Base-by-base conservation (phyloP, 345 rosid species). In the Brassica carinata region DNA sequence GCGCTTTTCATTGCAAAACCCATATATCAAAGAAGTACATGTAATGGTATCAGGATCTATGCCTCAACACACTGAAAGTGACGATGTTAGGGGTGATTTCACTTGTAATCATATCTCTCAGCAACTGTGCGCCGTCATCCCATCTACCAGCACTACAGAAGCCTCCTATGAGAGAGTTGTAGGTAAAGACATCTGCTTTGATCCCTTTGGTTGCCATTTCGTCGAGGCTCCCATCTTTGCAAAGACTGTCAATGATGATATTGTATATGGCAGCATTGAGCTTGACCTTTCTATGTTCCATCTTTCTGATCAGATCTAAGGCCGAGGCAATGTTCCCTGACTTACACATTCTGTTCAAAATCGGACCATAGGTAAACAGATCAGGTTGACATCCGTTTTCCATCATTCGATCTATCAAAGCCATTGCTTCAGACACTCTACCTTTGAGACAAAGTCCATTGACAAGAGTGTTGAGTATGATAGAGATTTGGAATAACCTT, bases 11-110 rank as follows among this genome's bases (percentile, higher is more conserved):
- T n/a, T 15, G 66, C 88, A 86, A 43, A 64, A 77, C 11, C 85
- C 88, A 82, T 55, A 17, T 26, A 86, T 79, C 69, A 84, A 65
- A 14, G 86, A 76, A 67, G 1, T 86, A 67, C 79, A 86, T 31
- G 88, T 82, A 23, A 71, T 1, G 8, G 10, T 71, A 14, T 7
- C 3, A 51, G 64, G 74, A 71, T 13, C 4, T 30, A 45, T 5
- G 11, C 64, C 64, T 59, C 77, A 85, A 19, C 0, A 0, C 6
- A 51, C 0, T 75, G 36, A 75, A 75, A 0, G 78, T 75, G 72
- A 65, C 0, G 1, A 31, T 15, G 64, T 64, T 0, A 0, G 71
- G 78, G 3, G 3, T 17, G 33, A 74, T 31, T 7, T 8, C 64
- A 29, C 53, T 72, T 5, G 0, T 18, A 18, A 69, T 26, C 85